Base-by-base conservation (phyloP, 768 basidiomycete species). In the Phylloporus arenicola region DNA sequence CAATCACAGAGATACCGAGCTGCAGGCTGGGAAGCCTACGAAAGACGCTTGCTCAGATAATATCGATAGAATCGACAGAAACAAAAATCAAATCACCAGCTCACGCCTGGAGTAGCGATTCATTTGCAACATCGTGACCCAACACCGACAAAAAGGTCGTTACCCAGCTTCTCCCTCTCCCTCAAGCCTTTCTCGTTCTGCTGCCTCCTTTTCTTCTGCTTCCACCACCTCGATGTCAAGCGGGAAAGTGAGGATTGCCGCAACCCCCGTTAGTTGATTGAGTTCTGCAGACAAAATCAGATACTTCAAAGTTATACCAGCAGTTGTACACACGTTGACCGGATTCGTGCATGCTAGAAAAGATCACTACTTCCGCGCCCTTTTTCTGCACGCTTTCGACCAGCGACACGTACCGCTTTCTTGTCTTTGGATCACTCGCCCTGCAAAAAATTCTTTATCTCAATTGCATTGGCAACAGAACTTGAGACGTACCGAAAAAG, bases 281-380 rank as follows among this genome's bases (percentile, higher is more conserved):
- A 99, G 75, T 64, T 99, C 96, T 96, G 67, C 16, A 50, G 12
- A 29, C 22, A 46, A 22, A 12, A 33, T 45, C 37, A 57, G 47
- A 50, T 42, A 6, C 50, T 34, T 31, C 10, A 1, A 19, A n/a
- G 17, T 9, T n/a, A 7, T 30, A 31, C 11, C 6, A 46, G 16
- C 22, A 49, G n/a, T 37, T 24, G 38, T 34, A 73, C 89, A 62
- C 63, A 95, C 93, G 94, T 77, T 97, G 93, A 13, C 96, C 96
- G 19, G 90, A 92, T 70, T 99, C 96, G 64, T 99, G 96, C 96
- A 99, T 98, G 61, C 93, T 97, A 4, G 95, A 98, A 69, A 98
- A 99, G 56, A 97, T 93, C 17, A 97, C 75, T 6, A 93, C 93
- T 63, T 98, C 94, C 22, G 84, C 95, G 22, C 93, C 92, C 56